phyloP scores from a whole-genome alignment of 2,329 filamentous ascomycete genomes.

The Calycina herbarum region DNA sequence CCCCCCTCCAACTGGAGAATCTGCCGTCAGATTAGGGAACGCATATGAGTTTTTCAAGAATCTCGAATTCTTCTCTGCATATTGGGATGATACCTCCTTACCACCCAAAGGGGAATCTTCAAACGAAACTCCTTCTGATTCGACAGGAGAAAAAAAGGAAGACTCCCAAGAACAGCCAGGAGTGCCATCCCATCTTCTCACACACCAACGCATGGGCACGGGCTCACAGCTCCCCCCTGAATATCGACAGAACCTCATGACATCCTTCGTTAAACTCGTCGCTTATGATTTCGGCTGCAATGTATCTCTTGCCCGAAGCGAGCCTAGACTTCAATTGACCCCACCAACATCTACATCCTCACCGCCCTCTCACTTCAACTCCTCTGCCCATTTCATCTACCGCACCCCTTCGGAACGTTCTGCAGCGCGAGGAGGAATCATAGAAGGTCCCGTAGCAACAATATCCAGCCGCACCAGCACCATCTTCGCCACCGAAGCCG shows the following conservation, averaged over 20 bases:
- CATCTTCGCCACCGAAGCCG: slow-evolving; percentile 52
- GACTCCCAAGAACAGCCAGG: slow-evolving; percentile 16
- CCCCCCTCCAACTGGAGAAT: slow-evolving; percentile 53
- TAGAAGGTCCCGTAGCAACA: slow-evolving; percentile 62
- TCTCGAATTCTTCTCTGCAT: slow-evolving; percentile 57
- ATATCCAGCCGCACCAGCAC: slow-evolving; percentile 58
- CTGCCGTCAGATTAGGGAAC: slow-evolving; percentile 58
- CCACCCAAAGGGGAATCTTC: slow-evolving; percentile 17
- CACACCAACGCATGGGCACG: slow-evolving; percentile 47
- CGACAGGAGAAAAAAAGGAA: slow-evolving; percentile 19
- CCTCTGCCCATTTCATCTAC: slow-evolving; percentile 59
- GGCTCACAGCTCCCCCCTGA: slow-evolving; percentile 60
- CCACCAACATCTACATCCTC: slow-evolving; percentile 34
- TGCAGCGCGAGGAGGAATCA: slow-evolving; percentile 56
- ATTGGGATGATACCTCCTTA: slow-evolving; percentile 61
- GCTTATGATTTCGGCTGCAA: slow-evolving; percentile 67
- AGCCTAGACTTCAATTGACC: slow-evolving; percentile 57
- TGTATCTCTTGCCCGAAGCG: slow-evolving; percentile 54
- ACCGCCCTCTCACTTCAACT: slow-evolving; percentile 52
- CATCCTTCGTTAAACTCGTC: slow-evolving; percentile 62
- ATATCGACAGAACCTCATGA: slow-evolving; percentile 56
- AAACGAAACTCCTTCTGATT: slow-evolving; percentile 18
- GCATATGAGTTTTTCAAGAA: slow-evolving; percentile 67
- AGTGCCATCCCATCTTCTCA: slow-evolving; percentile 26
- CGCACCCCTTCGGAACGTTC: slow-evolving; percentile 61